Conservation (phyloP, 441 rosid genomes). For the Metrosideros polymorpha region DNA sequence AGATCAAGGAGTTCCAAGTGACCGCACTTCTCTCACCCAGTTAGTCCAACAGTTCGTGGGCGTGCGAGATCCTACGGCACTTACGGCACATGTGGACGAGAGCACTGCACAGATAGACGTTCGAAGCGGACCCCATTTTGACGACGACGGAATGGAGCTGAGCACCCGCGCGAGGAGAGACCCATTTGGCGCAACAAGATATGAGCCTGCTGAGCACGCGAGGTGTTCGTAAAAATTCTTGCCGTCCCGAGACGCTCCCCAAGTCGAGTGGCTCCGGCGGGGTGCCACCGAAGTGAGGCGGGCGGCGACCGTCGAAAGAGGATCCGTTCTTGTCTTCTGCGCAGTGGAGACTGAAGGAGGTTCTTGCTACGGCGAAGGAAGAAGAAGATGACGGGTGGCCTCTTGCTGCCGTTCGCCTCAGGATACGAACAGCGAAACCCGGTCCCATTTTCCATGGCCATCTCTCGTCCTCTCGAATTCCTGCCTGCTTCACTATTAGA, state of each 20-base stretch:
- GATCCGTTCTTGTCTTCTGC: not conserved
- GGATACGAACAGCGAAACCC: not conserved
- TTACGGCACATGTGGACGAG: constrained; percentile 16
- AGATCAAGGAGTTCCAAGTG: constrained; percentile 12
- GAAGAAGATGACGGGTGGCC: not conserved
- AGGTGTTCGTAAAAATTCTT: constrained; percentile 6
- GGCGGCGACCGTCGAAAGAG: not conserved
- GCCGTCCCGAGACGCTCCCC: not conserved
- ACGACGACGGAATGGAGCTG: constrained; percentile 16
- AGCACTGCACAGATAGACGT: constrained; percentile 19
- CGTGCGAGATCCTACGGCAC: constrained; percentile 1
- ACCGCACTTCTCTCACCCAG: constrained; percentile 4
- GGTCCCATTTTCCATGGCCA: not conserved
- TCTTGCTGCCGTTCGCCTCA: not conserved
- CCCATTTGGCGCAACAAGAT: constrained; percentile 14
- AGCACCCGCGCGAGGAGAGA: constrained; percentile 4
- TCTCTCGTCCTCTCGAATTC: not conserved
- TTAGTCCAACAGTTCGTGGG: constrained; percentile 9
- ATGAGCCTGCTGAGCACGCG: constrained; percentile 14
- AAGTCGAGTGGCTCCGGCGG: not conserved
- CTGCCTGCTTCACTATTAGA: not conserved
- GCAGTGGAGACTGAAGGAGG: not conserved
- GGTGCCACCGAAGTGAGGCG: not conserved
- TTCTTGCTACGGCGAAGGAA: not conserved
- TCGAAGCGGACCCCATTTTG: constrained; percentile 20